Evolutionary conservation across 1,139 yeast genomes (phyloP).

Genomic region (Suhomyces atakaporum): DNA sequence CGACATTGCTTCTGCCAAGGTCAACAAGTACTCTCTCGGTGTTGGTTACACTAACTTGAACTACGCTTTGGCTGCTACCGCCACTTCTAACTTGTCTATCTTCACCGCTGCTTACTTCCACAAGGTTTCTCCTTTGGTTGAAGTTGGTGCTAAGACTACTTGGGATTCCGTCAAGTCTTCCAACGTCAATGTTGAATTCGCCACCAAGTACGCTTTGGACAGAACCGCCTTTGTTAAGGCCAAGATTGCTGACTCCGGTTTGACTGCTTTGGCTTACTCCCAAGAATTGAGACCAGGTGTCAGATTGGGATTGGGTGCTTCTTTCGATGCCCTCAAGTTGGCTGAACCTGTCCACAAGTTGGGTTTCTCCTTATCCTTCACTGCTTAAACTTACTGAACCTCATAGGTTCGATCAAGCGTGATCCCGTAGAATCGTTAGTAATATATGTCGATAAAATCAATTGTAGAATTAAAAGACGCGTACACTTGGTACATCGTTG

Average conservation of each 20-base stretch:
- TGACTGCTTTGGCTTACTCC: constrained; percentile 92
- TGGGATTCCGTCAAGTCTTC: constrained; percentile 83
- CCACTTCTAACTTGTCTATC: constrained; percentile 85
- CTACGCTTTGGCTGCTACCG: constrained; percentile 86
- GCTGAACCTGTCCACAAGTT: constrained; percentile 98
- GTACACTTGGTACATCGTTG: too few relatives aligned
- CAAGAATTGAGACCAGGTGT: constrained; percentile 97
- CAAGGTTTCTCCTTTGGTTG: constrained; percentile 85
- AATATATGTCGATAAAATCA: constrained; percentile 4
- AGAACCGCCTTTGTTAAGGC: constrained; percentile 89
- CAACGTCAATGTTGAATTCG: constrained; percentile 81
- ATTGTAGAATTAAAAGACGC: too few relatives aligned
- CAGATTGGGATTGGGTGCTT: constrained; percentile 95
- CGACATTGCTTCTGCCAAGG: constrained; percentile 89
- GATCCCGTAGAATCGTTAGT: constrained; percentile 8
- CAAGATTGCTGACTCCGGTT: constrained; percentile 95
- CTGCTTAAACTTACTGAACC: constrained; percentile 44
- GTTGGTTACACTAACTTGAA: constrained; percentile 89
- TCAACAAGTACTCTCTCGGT: constrained; percentile 93
- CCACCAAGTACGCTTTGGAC: constrained; percentile 92
- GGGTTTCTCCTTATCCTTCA: constrained; percentile 90
- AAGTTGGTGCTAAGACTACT: constrained; percentile 97
- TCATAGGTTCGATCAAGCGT: neutral
- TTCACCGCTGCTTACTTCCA: constrained; percentile 98
- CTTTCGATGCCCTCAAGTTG: constrained; percentile 93